Percentiles rank a stretch among this genome's conserved stretches.
phyloP scores from a whole-genome alignment of 768 basidiomycete species.

The Butyriboletus loyo region DNA sequence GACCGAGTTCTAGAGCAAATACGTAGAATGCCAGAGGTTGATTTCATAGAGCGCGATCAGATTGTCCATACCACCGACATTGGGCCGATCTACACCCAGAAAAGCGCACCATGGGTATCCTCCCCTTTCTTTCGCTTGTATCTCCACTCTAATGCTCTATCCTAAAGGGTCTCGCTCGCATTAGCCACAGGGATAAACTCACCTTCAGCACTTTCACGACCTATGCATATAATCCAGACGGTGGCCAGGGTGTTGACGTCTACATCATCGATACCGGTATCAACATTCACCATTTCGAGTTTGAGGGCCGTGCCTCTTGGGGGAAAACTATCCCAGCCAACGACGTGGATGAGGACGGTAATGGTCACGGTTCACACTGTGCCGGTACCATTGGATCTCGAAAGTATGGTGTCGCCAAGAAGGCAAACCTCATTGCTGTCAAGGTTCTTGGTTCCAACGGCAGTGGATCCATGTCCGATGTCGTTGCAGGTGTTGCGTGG shows the following conservation, averaged over 20 bases:
- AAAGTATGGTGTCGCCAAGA: slow-evolving; percentile 96
- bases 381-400: slow-evolving; percentile 94
- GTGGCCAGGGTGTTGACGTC: slow-evolving; percentile 94
- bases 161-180: slow-evolving; percentile 89
- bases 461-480: slow-evolving; percentile 92
- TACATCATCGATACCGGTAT: slow-evolving; percentile 89
- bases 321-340: slow-evolving; percentile 86
- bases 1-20: slow-evolving; percentile 68
- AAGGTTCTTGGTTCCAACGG: slow-evolving; percentile 95
- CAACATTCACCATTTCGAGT: slow-evolving; percentile 80
- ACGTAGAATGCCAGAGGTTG: slow-evolving; percentile 83
- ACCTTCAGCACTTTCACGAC: slow-evolving; percentile 78
- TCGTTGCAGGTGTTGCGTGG: slow-evolving; percentile 83
- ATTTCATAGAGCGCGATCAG: slow-evolving; percentile 91
- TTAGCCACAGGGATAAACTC: slow-evolving; percentile 82
- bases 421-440: slow-evolving; percentile 83
- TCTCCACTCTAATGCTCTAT: slow-evolving; percentile 11
- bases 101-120: slow-evolving; percentile 81
- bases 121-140: background rate
- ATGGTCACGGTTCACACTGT: slow-evolving; percentile 95
- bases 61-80: slow-evolving; percentile 65
- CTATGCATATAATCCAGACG: slow-evolving; percentile 67
- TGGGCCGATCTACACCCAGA: slow-evolving; percentile 42
- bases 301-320: slow-evolving; percentile 88
- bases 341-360: slow-evolving; percentile 86